Evolutionary conservation across 768 basidiomycete genomes (phyloP), one percentile per base, ranked within the genome.

Genomic region (Harrya chromipes): DNA sequence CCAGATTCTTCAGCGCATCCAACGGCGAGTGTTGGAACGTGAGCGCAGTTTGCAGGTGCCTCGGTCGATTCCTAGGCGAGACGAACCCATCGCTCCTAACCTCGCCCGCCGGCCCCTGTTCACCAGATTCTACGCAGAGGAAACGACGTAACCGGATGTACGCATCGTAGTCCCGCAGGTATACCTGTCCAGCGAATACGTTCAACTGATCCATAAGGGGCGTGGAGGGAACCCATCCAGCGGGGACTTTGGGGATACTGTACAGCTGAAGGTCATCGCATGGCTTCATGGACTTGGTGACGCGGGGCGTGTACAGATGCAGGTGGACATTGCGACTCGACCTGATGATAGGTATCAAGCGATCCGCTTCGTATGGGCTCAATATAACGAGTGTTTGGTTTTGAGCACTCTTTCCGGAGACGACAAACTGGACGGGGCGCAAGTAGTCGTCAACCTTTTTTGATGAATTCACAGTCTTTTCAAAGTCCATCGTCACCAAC

Each of bases 281-380:
- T 11, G 50, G 34, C 11, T 41, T 51, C 33, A 36, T 40, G 4
- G 39, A 40, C 24, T 46, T 51, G 33, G 26, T 46, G 44, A 41
- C 27, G 5, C 44, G 50, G 2, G 50, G 44, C 1, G 44, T 40
- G 39, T 51, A 51, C 9, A 46, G 5, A 23, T 51, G 50, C 13
- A 51, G 50, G 23, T 23, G 31, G n/a, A 51, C 44, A 8, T 46
- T 19, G 16, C 46, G 53, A 54, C 65, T 67, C 31, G 37, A 23
- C 14, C 64, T 68, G 47, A 78, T 73, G 1, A 29, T 19, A 62
- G 71, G 66, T 7, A 75, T 59, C 19, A 75, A 61, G 33, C 49
- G 47, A 39, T 78, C 65, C 17, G 58, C 72, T 52, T 77, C 74
- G 48, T 46, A 61, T 6, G 69, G 67, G 56, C 77, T 78, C 53